A percentile compares a stretch with the other conserved stretches of the same genome.
Conservation (phyloP, 2,329 filamentous ascomycete genomes). For the Paecilomyces sp. region DNA sequence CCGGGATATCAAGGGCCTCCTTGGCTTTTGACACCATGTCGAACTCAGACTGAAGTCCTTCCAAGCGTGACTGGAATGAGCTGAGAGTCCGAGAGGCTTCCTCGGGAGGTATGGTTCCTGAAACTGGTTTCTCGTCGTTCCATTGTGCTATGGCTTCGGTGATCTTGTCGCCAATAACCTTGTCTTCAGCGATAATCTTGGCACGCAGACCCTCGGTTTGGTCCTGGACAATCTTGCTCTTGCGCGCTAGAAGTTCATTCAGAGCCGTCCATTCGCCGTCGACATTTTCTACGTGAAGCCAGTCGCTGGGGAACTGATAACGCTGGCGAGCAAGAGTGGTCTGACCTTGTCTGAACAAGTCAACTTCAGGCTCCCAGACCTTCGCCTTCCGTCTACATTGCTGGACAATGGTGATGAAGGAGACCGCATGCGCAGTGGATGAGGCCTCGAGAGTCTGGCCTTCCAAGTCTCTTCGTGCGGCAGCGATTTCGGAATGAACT, state of each 20-base stretch:
- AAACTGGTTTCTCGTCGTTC: constrained; percentile 96
- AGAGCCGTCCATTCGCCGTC: constrained; percentile 93
- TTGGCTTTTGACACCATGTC: constrained; percentile 95
- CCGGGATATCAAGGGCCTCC: constrained; percentile 85
- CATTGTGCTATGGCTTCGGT: constrained; percentile 76
- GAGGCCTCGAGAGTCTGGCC: constrained; percentile 86
- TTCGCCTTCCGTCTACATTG: constrained; percentile 91
- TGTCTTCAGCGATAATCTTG: constrained; percentile 92
- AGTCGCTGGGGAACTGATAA: constrained; percentile 88
- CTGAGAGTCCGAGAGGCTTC: constrained; percentile 76
- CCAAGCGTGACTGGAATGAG: constrained; percentile 78
- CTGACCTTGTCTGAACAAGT: constrained; percentile 91
- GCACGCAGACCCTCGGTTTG: constrained; percentile 91
- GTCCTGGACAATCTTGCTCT: constrained; percentile 91
- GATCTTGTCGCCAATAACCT: constrained; percentile 83
- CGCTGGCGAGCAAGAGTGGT: constrained; percentile 84
- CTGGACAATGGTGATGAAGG: constrained; percentile 97
- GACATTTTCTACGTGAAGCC: constrained; percentile 93
- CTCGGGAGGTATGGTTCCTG: constrained; percentile 84
- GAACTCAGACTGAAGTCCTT: constrained; percentile 75
- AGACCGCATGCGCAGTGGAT: constrained; percentile 92
- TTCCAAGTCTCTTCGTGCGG: constrained; percentile 83
- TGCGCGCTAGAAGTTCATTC: constrained; percentile 84
- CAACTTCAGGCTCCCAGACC: constrained; percentile 90
- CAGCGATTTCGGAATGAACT: constrained; percentile 84